These are phyloP conservation scores for Mytilinidion resinicola DNA, from an alignment of 495 filamentous ascomycete genomes.

Conservation along the genomic window DNA sequence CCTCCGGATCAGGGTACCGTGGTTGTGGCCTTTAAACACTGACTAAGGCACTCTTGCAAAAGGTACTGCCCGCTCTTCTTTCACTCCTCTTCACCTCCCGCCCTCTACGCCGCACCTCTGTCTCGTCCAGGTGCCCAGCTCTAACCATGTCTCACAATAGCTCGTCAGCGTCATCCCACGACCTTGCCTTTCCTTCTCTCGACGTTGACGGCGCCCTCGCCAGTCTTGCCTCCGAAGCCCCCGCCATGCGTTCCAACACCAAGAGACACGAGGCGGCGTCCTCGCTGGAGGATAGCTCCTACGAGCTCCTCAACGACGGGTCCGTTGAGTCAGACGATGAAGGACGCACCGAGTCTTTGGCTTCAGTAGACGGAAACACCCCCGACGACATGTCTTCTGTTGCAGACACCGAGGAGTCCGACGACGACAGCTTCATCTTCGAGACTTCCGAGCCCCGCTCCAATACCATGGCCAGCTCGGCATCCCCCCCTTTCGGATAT, in stretches of 20 bases:
- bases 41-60: too few species aligned
- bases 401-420: constrained; percentile 20
- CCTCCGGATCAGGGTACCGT: too few species aligned
- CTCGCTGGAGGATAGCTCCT: constrained; percentile 28
- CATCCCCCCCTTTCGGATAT: neutral
- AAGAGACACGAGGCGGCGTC: constrained; percentile 11
- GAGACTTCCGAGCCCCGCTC: constrained; percentile 3
- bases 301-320: constrained; percentile 24
- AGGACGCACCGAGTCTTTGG: constrained; percentile 27
- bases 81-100: too few species aligned
- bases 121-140: neutral
- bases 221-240: constrained; percentile 11
- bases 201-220: constrained; percentile 1
- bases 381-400: constrained; percentile 27
- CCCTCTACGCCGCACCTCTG: neutral
- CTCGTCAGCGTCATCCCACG: neutral
- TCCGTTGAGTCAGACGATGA: constrained; percentile 18
- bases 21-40: too few species aligned
- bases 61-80: too few species aligned
- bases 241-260: constrained; percentile 24
- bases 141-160: neutral
- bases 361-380: constrained; percentile 27
- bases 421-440: constrained; percentile 10
- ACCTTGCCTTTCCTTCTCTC: constrained; percentile 1
- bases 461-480: neutral